phyloP scores from a whole-genome alignment of 2,329 filamentous ascomycete genomes.

The Ophiocordyceps camponoti-rufipedis region DNA sequence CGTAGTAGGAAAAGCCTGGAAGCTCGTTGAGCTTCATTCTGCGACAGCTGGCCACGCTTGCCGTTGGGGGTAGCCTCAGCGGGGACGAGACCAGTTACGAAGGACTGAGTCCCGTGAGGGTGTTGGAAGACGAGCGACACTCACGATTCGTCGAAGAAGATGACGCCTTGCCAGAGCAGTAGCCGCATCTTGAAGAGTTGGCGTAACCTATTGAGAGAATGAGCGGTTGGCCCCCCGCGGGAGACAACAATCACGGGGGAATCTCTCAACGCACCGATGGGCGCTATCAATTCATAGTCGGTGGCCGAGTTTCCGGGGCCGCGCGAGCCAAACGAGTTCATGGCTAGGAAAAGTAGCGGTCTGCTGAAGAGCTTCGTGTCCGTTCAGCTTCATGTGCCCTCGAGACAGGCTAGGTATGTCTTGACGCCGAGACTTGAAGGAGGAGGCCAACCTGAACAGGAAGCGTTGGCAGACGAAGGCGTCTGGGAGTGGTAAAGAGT shows the following conservation, averaged over 20 bases:
- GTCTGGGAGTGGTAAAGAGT: no score
- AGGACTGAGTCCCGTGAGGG: background rate
- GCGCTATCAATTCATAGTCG: constrained; percentile 26
- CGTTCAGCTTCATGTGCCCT: no score
- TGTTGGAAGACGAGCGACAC: constrained; percentile 3
- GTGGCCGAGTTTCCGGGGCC: constrained; percentile 16
- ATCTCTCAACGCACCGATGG: constrained; percentile 30
- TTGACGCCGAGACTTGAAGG: background rate
- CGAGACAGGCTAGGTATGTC: no score
- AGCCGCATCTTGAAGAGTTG: constrained; percentile 32
- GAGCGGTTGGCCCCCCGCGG: background rate
- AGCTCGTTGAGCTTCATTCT: constrained; percentile 7
- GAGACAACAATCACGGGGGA: background rate
- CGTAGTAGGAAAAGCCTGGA: constrained; percentile 57
- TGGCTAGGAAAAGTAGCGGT: background rate
- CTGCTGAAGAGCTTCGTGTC: background rate
- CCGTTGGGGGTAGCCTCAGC: background rate
- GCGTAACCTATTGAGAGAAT: constrained; percentile 23
- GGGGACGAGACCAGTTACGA: background rate
- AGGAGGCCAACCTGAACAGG: background rate
- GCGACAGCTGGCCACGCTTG: constrained; percentile 1
- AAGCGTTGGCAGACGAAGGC: no score
- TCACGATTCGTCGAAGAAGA: constrained; percentile 30
- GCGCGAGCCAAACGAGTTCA: background rate
- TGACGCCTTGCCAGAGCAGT: constrained; percentile 27